These are phyloP conservation scores for Dictyostelium discoideum DNA, from an alignment of 78 protist genomes.

Conservation along the genomic window dicty_2.7 NC_007091.3:3711501-3712000, in stretches of 20 bases:
- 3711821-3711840: background rate
- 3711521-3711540: background rate
- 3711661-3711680: background rate
- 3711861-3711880: background rate
- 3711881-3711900: background rate
- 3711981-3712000: background rate
- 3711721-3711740: background rate
- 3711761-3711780: background rate
- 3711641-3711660: too few relatives aligned
- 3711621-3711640: background rate
- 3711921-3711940: background rate
- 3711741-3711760: background rate
- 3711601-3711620: constrained; percentile 18
- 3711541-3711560: background rate
- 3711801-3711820: background rate
- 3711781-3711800: background rate
- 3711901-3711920: background rate
- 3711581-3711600: background rate
- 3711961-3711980: background rate
- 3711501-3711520: background rate
- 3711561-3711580: background rate
- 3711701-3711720: background rate
- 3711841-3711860: background rate
- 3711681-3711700: background rate
- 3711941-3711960: background rate